Base-by-base conservation (phyloP, 2,329 filamentous ascomycete genomes). In the Phyllosticta capitalensis region DNA sequence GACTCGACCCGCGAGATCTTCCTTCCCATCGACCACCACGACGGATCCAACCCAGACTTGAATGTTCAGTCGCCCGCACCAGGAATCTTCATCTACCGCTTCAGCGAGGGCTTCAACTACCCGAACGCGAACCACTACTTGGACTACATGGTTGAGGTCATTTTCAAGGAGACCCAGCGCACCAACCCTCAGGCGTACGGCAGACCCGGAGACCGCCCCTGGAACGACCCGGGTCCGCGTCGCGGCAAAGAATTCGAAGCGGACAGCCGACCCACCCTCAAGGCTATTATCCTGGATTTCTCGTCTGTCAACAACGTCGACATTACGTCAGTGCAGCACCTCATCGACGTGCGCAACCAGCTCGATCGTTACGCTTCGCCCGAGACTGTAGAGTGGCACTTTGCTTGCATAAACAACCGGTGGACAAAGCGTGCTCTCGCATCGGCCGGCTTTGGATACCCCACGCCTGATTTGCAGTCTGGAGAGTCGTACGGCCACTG, bases 71-170 rank as follows among this genome's bases (percentile, higher is more conserved):
- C 84, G 58, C 92, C 94, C 0, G 90, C 94, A 67, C 92, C 92
- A 0, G 94, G 94, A 56, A 82, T 99, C 65, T 95, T 97, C 75
- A 95, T 97, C 68, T 97, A 95, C 77, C 86, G 92, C 52, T 96
- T 97, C 74, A 88, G 89, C 0, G 92, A 97, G 75, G 90, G 92
- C 51, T 96, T 95, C 80, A 95, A 94, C 75, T 99, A 97, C 68
- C 90, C 92, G 62, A 99, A 96, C 66, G 91, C 91, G 20, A 90
- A 90, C 67, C 86, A 90, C 70, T 91, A 95, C 64, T 83, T 96
- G 60, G 91, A 96, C 68, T 83, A 90, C 67, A 69, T 79, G 54
- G 68, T 74, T 0, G 63, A 71, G 3, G 66, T 68, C 6, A 76
- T 78, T n/a, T 76, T 79, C 63, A 67, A 70, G 51, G 76, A 86